Base-by-base conservation (phyloP, 176 grass and related monocot species). In the Cenchrus americanus region DNA sequence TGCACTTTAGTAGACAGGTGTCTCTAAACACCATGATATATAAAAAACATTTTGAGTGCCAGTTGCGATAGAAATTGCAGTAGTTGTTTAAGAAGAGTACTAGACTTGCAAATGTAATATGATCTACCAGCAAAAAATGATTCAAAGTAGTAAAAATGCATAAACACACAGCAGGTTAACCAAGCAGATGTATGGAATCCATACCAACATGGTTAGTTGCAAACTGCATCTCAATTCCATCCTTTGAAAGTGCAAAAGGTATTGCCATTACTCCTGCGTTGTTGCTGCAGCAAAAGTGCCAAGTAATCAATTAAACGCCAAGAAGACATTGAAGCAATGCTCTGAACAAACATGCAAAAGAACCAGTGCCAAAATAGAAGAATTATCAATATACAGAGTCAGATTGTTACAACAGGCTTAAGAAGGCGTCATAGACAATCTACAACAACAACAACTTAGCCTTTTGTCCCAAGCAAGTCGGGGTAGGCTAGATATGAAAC, bases 201-300 rank as follows among this genome's bases (percentile, higher is more conserved):
- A 3, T 96, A 96, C 96, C 96, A 13, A 98, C 85, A 87, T 98
- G 93, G 77, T 98, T 96, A 5, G 96, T 98, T 78, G 93, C 91
- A 86, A 98, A 98, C 78, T 98, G 96, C 87, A 98, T 88, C 75
- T 98, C 93, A 41, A 90, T 94, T 47, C 91, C 96, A 90, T 98
- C 93, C 80, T 96, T 76, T 78, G 96, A 94, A 62, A 95, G 96
- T 4, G 54, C 79, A 79, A 96, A 98, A 55, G 96, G 96, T 48
- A 81, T 96, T 37, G 91, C 93, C 96, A 98, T 95, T 4, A 96
- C 89, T 32, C 96, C 93, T 42, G 96, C 96, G 42, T 98, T 98
- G 77, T 98, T 98, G 70, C 93, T 98, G 89, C 71, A 81, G 59
- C 47, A 72, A 82, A 71, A 80, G 21, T 9, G 37, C 21, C 1